Percentiles rank a stretch among this genome's conserved stretches.
Conservation (phyloP, 1,139 yeast genomes). For the Groenewaldozyma sp. region DNA sequence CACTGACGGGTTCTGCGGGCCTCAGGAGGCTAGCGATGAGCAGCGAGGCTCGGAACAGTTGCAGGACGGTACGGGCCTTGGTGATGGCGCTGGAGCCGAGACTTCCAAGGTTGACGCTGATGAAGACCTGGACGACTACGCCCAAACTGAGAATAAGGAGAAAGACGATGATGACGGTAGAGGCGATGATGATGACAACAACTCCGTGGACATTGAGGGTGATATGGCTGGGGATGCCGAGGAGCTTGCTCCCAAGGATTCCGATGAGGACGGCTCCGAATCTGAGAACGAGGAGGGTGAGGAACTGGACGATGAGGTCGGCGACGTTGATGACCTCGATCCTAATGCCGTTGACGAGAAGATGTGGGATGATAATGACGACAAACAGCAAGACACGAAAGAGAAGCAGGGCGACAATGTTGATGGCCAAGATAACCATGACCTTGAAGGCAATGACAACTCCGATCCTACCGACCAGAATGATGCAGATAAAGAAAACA, state of each 20-base stretch:
- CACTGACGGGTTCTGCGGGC: constrained; percentile 89
- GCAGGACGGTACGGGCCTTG: constrained; percentile 83
- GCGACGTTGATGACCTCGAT: constrained; percentile 81
- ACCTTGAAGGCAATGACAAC: constrained; percentile 62
- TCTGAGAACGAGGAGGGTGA: constrained; percentile 46
- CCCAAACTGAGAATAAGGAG: constrained; percentile 75
- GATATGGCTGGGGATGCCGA: constrained; percentile 94
- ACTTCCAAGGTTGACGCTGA: constrained; percentile 78
- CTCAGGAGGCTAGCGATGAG: constrained; percentile 55
- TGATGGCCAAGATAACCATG: constrained; percentile 73
- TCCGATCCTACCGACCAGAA: constrained; percentile 29
- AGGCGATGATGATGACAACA: constrained; percentile 63
- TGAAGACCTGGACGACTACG: constrained; percentile 93
- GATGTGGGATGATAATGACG: constrained; percentile 99
- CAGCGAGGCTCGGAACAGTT: constrained; percentile 44
- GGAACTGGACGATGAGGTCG: constrained; percentile 78
- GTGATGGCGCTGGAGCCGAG: constrained; percentile 89
- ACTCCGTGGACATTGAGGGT: constrained; percentile 58
- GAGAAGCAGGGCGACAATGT: constrained; percentile 60
- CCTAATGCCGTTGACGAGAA: constrained; percentile 95
- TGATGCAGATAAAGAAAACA: constrained; percentile 25
- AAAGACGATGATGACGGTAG: constrained; percentile 56
- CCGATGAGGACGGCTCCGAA: constrained; percentile 48
- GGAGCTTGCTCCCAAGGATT: constrained; percentile 53
- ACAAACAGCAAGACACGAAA: constrained; percentile 60